Evolutionary conservation across 257 asterid genomes (phyloP).

Genomic region (Coffea canephora): DNA sequence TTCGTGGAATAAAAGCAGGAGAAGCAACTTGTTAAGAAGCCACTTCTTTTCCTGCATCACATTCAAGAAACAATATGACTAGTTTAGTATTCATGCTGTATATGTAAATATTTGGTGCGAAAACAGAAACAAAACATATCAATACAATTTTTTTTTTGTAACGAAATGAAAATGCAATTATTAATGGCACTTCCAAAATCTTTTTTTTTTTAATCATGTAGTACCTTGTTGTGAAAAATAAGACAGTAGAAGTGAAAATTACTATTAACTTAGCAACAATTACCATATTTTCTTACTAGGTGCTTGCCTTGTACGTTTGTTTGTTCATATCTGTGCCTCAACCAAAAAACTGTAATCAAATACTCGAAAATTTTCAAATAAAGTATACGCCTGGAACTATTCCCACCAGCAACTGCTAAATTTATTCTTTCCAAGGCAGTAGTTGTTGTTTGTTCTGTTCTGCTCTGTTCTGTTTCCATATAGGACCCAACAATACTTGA

Average conservation of each 20-base stretch:
- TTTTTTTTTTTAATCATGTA: too few relatives aligned
- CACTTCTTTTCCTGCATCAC: constrained; percentile 47
- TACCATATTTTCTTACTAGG: background rate
- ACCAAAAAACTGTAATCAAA: background rate
- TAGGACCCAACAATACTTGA: background rate
- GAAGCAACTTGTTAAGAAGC: constrained; percentile 35
- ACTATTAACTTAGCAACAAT: background rate
- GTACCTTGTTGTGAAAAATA: too few relatives aligned
- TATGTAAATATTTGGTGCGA: background rate
- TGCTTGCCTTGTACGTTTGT: background rate
- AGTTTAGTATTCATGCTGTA: background rate
- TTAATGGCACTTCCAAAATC: too few relatives aligned
- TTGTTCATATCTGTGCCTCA: background rate
- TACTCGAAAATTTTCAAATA: background rate
- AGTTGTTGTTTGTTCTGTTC: constrained; percentile 2
- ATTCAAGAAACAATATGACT: background rate
- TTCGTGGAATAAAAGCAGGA: constrained; percentile 31
- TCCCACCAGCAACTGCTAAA: background rate
- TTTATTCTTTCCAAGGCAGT: background rate
- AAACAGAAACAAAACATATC: background rate
- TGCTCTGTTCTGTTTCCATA: background rate
- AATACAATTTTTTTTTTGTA: background rate
- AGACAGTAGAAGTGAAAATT: background rate
- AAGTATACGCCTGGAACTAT: background rate
- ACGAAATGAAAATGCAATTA: too few relatives aligned